Conservation (phyloP, 164 flowering plant species). For the Amborella trichopoda region DNA sequence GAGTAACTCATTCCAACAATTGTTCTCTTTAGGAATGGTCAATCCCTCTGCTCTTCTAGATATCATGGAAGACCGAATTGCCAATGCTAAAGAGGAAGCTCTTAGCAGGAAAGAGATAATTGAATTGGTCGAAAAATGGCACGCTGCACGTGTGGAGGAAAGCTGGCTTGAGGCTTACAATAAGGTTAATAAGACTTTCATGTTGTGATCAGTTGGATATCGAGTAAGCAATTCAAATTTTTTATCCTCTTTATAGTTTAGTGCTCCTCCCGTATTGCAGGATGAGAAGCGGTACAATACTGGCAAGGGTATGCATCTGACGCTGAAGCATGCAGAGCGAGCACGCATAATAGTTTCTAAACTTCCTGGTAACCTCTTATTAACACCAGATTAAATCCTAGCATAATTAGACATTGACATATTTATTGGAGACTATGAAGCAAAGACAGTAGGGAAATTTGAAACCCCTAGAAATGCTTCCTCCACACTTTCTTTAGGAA, state of each 20-base stretch:
- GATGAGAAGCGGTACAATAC: conserved; percentile 59
- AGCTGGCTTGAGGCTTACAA: conserved; percentile 80
- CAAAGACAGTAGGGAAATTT: no score
- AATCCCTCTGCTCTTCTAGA: conserved; percentile 34
- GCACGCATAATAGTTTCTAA: conserved; percentile 43
- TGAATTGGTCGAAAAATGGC: conserved; percentile 71
- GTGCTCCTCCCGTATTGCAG: conserved; percentile 14
- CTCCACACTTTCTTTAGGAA: no score
- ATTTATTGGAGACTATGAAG: no score
- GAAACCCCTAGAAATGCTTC: no score
- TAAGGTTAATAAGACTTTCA: conserved; percentile 23
- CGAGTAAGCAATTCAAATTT: not conserved
- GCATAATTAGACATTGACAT: no score
- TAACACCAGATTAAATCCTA: no score
- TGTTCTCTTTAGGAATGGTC: conserved; percentile 23
- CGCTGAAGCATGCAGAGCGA: conserved; percentile 56
- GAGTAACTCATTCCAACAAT: not conserved
- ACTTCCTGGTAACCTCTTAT: conserved; percentile 64
- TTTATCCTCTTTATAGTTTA: not conserved
- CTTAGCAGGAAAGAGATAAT: conserved; percentile 63
- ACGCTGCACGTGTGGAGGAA: conserved; percentile 68
- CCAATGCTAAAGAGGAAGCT: conserved; percentile 53
- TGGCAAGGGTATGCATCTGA: conserved; percentile 55
- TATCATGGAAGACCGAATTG: conserved; percentile 46
- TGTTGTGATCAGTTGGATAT: no score